A percentile compares a stretch with the other conserved stretches of the same genome.
phyloP scores from a whole-genome alignment of 441 rosid species.

The Erodium trifolium region DNA sequence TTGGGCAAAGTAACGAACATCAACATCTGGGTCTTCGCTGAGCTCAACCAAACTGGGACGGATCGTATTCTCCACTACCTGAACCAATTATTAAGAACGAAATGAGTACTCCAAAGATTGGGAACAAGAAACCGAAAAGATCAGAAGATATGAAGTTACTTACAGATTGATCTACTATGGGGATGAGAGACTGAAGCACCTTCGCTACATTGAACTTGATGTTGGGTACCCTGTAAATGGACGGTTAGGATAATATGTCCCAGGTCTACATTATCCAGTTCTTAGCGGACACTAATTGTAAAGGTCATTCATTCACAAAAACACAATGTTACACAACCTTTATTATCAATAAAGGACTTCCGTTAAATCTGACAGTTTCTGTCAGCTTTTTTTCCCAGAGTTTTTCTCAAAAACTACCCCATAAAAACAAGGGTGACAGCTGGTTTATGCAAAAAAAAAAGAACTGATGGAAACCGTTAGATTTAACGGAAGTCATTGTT shows the following conservation, averaged over 20 bases:
- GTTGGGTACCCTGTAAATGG: conserved; percentile 68
- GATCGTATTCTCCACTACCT: conserved; percentile 75
- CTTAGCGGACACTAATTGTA: too few species aligned
- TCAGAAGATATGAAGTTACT: conserved; percentile 24
- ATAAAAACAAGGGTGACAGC: too few species aligned
- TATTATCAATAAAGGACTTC: too few species aligned
- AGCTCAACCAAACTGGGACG: conserved; percentile 50
- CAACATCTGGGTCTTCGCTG: conserved; percentile 51
- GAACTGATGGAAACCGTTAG: too few species aligned
- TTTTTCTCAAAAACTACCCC: too few species aligned
- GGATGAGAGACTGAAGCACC: conserved; percentile 80
- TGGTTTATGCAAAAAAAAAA: too few species aligned
- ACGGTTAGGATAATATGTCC: background rate
- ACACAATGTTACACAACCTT: too few species aligned
- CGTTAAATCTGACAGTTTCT: too few species aligned
- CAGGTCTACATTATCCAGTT: background rate
- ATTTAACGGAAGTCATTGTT: too few species aligned
- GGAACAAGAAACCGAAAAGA: background rate
- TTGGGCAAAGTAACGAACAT: conserved; percentile 70
- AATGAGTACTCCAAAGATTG: background rate
- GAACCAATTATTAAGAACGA: background rate
- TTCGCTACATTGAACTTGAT: conserved; percentile 94
- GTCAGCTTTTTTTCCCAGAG: too few species aligned
- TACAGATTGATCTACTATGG: conserved; percentile 82
- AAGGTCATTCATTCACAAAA: too few species aligned